Conservation (phyloP, 2,329 filamentous ascomycete genomes). For the Beauveria australis region DNA sequence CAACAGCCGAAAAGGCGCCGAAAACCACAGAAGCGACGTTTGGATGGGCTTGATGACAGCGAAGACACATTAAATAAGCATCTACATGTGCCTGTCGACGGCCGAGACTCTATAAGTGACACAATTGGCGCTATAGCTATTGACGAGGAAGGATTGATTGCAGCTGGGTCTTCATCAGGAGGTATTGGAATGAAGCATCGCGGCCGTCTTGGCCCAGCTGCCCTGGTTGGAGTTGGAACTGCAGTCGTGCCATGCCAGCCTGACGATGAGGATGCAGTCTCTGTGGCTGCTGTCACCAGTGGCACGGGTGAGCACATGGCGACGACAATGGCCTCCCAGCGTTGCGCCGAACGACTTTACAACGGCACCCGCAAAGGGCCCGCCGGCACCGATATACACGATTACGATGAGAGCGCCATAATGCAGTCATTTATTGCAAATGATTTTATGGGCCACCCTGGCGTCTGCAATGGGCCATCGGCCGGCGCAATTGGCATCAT, state of each 20-base stretch:
- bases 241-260: conserved; percentile 73
- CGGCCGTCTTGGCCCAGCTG: conserved; percentile 85
- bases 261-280: conserved; percentile 58
- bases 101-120: conserved; percentile 68
- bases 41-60: not conserved
- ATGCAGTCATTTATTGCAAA: conserved; percentile 69
- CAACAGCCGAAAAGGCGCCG: conserved; percentile 7
- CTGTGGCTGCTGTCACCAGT: conserved; percentile 79
- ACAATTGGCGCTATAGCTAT: conserved; percentile 95
- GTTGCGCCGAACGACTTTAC: conserved; percentile 80
- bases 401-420: conserved; percentile 68
- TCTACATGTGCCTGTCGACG: conserved; percentile 11
- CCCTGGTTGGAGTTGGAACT: conserved; percentile 84
- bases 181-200: conserved; percentile 98
- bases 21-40: not conserved
- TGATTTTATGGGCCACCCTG: conserved; percentile 92
- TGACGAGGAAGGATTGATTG: conserved; percentile 77
- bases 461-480: conserved; percentile 70
- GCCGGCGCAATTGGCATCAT: conserved; percentile 86
- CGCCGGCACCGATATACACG: conserved; percentile 54
- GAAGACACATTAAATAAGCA: not conserved
- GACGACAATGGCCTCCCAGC: conserved; percentile 82
- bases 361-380: conserved; percentile 53
- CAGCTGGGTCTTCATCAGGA: conserved; percentile 90
- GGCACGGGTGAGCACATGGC: conserved; percentile 98